Conservation (phyloP, 164 flowering plant species). For the Platanus orientalis region DNA sequence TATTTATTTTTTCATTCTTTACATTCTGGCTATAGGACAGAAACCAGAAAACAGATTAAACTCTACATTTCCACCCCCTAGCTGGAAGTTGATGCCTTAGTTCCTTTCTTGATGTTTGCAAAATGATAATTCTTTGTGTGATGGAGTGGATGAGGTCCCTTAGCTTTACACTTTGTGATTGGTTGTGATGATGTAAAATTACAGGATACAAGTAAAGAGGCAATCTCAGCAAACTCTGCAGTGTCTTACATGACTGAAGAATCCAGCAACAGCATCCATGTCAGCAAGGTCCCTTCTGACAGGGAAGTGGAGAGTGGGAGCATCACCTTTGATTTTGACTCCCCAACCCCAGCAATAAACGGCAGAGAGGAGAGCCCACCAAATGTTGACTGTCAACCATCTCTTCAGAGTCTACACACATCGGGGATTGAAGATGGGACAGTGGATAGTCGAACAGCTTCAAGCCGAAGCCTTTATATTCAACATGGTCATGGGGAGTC, state of each 20-base stretch:
- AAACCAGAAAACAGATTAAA: not conserved
- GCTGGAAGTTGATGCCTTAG: not conserved
- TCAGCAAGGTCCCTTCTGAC: conserved; percentile 16
- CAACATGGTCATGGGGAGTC: conserved; percentile 43
- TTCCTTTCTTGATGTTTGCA: not conserved
- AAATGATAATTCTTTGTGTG: not conserved
- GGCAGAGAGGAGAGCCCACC: conserved; percentile 18
- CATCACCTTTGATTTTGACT: conserved; percentile 37
- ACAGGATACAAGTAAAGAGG: conserved; percentile 30
- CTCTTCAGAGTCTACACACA: conserved; percentile 16
- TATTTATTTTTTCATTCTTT: too few species aligned
- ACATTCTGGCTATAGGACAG: not conserved
- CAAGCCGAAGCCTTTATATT: conserved; percentile 27
- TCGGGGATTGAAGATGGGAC: conserved; percentile 21
- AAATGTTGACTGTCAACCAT: conserved; percentile 15
- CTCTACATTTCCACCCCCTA: not conserved
- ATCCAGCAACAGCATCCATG: conserved; percentile 12
- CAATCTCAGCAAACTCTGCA: conserved; percentile 8
- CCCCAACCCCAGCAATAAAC: conserved; percentile 22
- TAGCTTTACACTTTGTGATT: conserved; percentile 1
- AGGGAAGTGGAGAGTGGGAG: conserved; percentile 37
- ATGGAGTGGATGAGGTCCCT: not conserved
- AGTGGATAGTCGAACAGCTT: conserved; percentile 18
- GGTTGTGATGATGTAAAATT: conserved; percentile 1
- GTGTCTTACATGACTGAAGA: conserved; percentile 16